phyloP scores from a whole-genome alignment of 176 grass and related monocot genomes.

The barley (Hordeum vulgare) region MorexV3_pseudomolecules_assembly NC_058523.1:391311615-391312114 shows the following conservation, averaged over 20 bases:
- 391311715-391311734: slow-evolving; percentile 17
- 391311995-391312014: slow-evolving; percentile 44
- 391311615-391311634: too few species aligned
- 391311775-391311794: slow-evolving; percentile 29
- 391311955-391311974: slow-evolving; percentile 31
- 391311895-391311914: not conserved
- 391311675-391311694: slow-evolving; percentile 19
- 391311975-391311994: slow-evolving; percentile 46
- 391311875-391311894: not conserved
- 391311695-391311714: slow-evolving; percentile 42
- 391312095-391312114: not conserved
- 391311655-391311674: not conserved
- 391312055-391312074: slow-evolving; percentile 38
- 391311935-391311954: slow-evolving; percentile 26
- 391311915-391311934: slow-evolving; percentile 26
- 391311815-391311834: slow-evolving; percentile 26
- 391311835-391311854: slow-evolving; percentile 41
- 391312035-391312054: slow-evolving; percentile 41
- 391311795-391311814: slow-evolving; percentile 37
- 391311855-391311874: not conserved
- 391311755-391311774: slow-evolving; percentile 38
- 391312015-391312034: slow-evolving; percentile 60
- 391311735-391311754: slow-evolving; percentile 47
- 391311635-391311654: not conserved
- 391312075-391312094: not conserved